These are phyloP conservation scores for Spirogloea muscicola DNA, from an alignment of 139 green algal genomes.

Conservation along the genomic window DNA sequence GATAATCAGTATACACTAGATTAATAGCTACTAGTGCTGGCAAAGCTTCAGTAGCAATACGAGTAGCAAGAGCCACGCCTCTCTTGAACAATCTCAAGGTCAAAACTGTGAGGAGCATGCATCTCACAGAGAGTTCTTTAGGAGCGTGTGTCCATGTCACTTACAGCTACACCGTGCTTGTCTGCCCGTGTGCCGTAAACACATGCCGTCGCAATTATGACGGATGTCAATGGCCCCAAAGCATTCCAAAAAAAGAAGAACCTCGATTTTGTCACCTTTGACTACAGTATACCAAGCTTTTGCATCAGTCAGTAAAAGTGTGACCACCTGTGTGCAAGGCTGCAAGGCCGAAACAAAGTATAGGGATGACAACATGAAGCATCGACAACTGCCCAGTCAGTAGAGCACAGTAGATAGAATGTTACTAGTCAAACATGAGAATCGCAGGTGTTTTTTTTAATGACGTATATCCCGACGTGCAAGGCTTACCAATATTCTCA, in stretches of 20 bases:
- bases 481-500: slow-evolving; percentile 17
- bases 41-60: neutral
- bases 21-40: neutral
- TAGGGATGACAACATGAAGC: neutral
- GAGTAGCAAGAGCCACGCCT: neutral
- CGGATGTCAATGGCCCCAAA: slow-evolving; percentile 12
- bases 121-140: too few species aligned
- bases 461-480: neutral
- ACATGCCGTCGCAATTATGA: slow-evolving; percentile 18
- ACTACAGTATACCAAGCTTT: too few species aligned
- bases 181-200: slow-evolving; percentile 11
- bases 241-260: slow-evolving; percentile 36
- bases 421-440: neutral
- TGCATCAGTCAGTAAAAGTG: too few species aligned
- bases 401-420: neutral
- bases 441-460: neutral
- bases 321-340: too few species aligned
- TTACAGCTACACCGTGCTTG: slow-evolving; percentile 12
- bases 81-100: neutral
- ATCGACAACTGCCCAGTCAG: neutral
- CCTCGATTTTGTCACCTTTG: slow-evolving; percentile 23
- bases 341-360: neutral
- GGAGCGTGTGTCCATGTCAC: too few species aligned
- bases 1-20: neutral
- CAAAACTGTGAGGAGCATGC: neutral